Conservation (phyloP, 2,329 filamentous ascomycete species). For the Aspergillus thermomutatus region DNA sequence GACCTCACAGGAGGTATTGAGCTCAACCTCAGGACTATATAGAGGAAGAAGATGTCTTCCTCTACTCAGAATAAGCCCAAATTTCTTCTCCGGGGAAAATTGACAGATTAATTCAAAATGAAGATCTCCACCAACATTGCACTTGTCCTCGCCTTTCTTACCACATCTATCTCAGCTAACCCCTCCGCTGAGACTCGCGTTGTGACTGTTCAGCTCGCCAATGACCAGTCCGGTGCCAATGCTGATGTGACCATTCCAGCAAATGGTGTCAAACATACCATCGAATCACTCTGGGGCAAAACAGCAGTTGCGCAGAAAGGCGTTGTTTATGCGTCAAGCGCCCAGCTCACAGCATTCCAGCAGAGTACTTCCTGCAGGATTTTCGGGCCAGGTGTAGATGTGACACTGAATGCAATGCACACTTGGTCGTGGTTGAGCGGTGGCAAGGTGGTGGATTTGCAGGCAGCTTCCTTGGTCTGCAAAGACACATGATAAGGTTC, state of each 20-base stretch:
- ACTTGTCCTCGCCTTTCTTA: slow-evolving; percentile 12
- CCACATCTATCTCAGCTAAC: slow-evolving; percentile 12
- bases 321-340: slow-evolving; percentile 21
- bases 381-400: no score
- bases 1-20: no score
- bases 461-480: no score
- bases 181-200: slow-evolving; percentile 8
- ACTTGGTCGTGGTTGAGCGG: no score
- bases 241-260: slow-evolving; percentile 17
- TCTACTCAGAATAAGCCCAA: no score
- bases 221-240: slow-evolving; percentile 23
- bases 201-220: slow-evolving; percentile 23
- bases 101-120: slow-evolving; percentile 13
- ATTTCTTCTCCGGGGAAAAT: no score
- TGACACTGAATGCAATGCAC: no score
- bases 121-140: slow-evolving; percentile 13
- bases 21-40: no score
- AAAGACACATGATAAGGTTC: no score
- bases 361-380: slow-evolving; percentile 1
- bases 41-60: no score
- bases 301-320: slow-evolving; percentile 19
- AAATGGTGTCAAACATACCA: slow-evolving; percentile 17
- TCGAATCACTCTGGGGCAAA: slow-evolving; percentile 19
- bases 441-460: no score
- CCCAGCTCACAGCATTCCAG: slow-evolving; percentile 19